Evolutionary conservation across 2,329 filamentous ascomycete species (phyloP).

Genomic region (Trichophyton benhamiae): DNA sequence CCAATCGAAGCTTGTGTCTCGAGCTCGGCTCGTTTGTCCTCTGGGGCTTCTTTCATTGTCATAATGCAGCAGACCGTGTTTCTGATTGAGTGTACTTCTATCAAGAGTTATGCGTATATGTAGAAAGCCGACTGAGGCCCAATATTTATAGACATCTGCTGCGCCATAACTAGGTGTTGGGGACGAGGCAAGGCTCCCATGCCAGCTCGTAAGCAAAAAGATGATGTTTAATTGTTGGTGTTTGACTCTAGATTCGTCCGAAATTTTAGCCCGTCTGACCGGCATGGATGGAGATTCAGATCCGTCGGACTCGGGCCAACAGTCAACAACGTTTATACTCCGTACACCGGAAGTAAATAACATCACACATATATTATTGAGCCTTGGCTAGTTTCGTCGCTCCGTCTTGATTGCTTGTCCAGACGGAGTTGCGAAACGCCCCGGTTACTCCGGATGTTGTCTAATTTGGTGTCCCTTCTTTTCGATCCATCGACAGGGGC

Average conservation of each 20-base stretch:
- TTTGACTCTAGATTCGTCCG: neutral
- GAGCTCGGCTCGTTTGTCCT: neutral
- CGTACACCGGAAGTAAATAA: too few relatives aligned
- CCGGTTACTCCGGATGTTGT: too few relatives aligned
- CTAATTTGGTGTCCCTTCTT: too few relatives aligned
- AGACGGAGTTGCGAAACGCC: too few relatives aligned
- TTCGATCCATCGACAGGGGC: too few relatives aligned
- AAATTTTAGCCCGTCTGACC: neutral
- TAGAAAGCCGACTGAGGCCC: neutral
- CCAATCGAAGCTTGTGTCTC: slow-evolving; percentile 4
- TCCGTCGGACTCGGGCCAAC: neutral
- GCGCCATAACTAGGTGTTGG: neutral
- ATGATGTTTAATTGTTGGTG: neutral
- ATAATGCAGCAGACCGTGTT: neutral
- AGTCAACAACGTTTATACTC: neutral
- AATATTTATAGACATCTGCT: neutral
- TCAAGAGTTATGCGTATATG: neutral
- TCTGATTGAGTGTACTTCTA: neutral
- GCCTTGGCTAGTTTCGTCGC: too few relatives aligned
- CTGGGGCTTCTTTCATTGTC: neutral
- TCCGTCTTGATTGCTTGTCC: too few relatives aligned
- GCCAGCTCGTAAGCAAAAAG: neutral
- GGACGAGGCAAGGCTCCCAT: neutral
- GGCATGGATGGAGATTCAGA: neutral
- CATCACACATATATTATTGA: too few relatives aligned